Conservation (phyloP, 768 basidiomycete species). For the Termitomyces sp. region DNA sequence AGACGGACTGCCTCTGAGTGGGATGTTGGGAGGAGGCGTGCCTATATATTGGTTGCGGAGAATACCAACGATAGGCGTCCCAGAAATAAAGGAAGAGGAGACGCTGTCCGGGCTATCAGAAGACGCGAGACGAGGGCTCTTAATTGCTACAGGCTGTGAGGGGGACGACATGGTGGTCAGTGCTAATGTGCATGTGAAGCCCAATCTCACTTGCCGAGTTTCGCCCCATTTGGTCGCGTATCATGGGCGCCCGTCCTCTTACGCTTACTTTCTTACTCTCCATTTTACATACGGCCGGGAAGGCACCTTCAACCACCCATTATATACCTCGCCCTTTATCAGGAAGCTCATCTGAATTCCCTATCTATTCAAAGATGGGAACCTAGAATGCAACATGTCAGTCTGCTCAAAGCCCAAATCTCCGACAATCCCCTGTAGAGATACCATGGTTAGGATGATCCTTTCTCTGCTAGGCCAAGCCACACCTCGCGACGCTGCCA, state of each 20-base stretch:
- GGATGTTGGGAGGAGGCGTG: slow-evolving; percentile 54
- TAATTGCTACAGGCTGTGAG: slow-evolving; percentile 55
- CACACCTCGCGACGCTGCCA: too few relatives aligned
- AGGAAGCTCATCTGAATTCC: background rate
- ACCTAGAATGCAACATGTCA: background rate
- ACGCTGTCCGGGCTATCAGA: slow-evolving; percentile 15
- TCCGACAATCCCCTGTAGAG: background rate
- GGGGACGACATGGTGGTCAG: slow-evolving; percentile 45
- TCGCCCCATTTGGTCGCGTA: slow-evolving; percentile 7
- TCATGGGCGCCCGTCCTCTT: too few relatives aligned
- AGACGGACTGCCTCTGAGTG: slow-evolving; percentile 28
- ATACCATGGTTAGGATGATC: background rate
- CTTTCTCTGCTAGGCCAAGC: background rate
- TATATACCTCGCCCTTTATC: background rate
- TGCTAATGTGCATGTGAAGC: background rate
- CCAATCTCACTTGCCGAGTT: slow-evolving; percentile 7
- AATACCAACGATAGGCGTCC: slow-evolving; percentile 37
- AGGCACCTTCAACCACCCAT: background rate
- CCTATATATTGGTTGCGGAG: slow-evolving; percentile 64
- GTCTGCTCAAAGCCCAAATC: background rate
- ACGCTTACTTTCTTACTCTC: background rate
- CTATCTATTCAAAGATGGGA: slow-evolving; percentile 1
- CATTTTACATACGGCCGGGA: background rate
- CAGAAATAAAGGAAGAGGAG: slow-evolving; percentile 28
- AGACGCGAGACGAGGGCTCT: slow-evolving; percentile 21